Evolutionary conservation across 441 rosid species (phyloP), one percentile per base, ranked within the genome.

Genomic region (Bruguiera hainesii): DNA sequence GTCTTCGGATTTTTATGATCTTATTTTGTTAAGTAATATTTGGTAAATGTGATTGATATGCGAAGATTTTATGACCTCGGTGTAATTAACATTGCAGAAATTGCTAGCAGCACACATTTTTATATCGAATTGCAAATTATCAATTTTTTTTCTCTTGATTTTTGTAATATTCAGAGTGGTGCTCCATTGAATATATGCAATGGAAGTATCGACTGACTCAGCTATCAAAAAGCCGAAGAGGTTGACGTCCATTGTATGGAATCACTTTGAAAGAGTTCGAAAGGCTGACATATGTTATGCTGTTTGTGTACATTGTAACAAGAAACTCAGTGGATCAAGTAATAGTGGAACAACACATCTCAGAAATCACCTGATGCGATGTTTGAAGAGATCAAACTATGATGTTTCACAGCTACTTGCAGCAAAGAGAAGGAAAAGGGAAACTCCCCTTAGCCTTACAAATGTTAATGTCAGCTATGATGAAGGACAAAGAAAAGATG

Each of bases 311-410:
- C 97, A 91, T 51, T 94, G 99, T 61, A 86, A 91, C 74, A 91
- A 94, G 83, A 91, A 81, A 72, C 96, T 94, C 64, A 94, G 99
- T 53, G 99, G 99, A 25, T 94, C 99, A 16, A 94, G 99, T 78
- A 94, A 94, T 66, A 91, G 99, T n/a, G 99, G 97, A 48, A 94
- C 98, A 15, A 89, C 98, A 25, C 98, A 94, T 78, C 87, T 94
- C 66, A 85, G 98, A 53, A 94, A 94, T 79, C 98, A 94, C 81
- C 83, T 94, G 69, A 83, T 94, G 88, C 79, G 96, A 49, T 94
- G 98, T 70, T 81, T 94, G 82, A 87, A 93, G 71, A 80, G 93
- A 79, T 89, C 95, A 7, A 85, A 90, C 59, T 85, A 77, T 56
- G 95, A 93, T 59, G 88, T 91, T 66, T 83, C 98, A 23, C 98